Conservation (phyloP, 768 basidiomycete species). For the Tylopilus sp. region DNA sequence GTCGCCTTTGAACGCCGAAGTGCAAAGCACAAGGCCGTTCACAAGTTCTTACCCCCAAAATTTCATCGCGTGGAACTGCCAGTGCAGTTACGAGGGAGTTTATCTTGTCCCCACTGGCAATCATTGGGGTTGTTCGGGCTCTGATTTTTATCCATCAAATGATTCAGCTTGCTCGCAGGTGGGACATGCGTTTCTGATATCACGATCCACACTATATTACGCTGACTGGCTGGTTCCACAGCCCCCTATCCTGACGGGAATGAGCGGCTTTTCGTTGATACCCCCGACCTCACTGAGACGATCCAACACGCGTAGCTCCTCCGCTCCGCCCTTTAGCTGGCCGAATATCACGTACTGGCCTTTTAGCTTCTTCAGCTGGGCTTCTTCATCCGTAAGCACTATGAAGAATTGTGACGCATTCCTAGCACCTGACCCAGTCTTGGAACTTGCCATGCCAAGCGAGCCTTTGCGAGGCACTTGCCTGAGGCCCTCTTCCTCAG, state of each 20-base stretch:
- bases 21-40: background rate
- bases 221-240: conserved; percentile 29
- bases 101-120: conserved; percentile 1
- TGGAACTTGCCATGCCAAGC: conserved; percentile 50
- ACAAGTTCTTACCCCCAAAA: background rate
- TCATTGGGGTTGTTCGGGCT: too few species aligned
- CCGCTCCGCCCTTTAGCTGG: conserved; percentile 31
- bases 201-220: conserved; percentile 1
- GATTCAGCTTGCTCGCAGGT: background rate
- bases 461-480: conserved; percentile 38
- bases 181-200: background rate
- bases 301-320: conserved; percentile 33
- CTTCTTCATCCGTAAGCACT: conserved; percentile 41
- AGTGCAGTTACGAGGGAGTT: background rate
- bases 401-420: conserved; percentile 52
- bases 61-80: background rate
- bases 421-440: conserved; percentile 39
- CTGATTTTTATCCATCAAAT: background rate
- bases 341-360: conserved; percentile 50
- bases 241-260: conserved; percentile 42
- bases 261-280: conserved; percentile 33
- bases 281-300: conserved; percentile 33
- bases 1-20: background rate
- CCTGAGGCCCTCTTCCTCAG: conserved; percentile 49
- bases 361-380: conserved; percentile 42